Conservation (phyloP, 371 early-diverging fungal genomes). For the Mucor plumbeus region DNA sequence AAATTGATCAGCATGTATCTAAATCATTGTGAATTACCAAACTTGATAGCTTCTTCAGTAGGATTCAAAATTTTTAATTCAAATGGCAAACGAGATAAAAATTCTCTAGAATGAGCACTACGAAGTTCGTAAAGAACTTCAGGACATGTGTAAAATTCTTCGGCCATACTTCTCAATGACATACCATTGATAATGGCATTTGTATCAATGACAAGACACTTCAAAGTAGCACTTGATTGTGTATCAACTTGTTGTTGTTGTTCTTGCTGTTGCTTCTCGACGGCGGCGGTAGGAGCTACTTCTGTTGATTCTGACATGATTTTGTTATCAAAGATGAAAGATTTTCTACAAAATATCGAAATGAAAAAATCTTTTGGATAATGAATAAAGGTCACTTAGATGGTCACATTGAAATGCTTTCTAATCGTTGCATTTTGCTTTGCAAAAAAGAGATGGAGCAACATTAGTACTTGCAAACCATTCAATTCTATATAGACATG, state of each 20-base stretch:
- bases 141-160: conserved; percentile 83
- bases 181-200: conserved; percentile 65
- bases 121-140: conserved; percentile 90
- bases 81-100: conserved; percentile 67
- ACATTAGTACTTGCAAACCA: not conserved
- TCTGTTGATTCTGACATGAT: conserved; percentile 14
- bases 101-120: conserved; percentile 76
- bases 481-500: not conserved
- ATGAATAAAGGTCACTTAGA: conserved; percentile 8
- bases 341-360: not conserved
- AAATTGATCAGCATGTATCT: not conserved
- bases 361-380: not conserved
- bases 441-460: not conserved
- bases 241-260: not conserved
- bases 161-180: conserved; percentile 58
- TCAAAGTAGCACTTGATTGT: conserved; percentile 14
- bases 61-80: conserved; percentile 73
- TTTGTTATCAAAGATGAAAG: not conserved
- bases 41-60: conserved; percentile 77
- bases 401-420: conserved; percentile 1
- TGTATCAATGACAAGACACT: conserved; percentile 65
- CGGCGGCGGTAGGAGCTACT: not conserved
- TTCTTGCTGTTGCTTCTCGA: not conserved
- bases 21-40: conserved; percentile 50
- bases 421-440: not conserved